These are phyloP conservation scores for Podospora conica DNA, from an alignment of 495 filamentous ascomycete species.

Conservation along the genomic window DNA sequence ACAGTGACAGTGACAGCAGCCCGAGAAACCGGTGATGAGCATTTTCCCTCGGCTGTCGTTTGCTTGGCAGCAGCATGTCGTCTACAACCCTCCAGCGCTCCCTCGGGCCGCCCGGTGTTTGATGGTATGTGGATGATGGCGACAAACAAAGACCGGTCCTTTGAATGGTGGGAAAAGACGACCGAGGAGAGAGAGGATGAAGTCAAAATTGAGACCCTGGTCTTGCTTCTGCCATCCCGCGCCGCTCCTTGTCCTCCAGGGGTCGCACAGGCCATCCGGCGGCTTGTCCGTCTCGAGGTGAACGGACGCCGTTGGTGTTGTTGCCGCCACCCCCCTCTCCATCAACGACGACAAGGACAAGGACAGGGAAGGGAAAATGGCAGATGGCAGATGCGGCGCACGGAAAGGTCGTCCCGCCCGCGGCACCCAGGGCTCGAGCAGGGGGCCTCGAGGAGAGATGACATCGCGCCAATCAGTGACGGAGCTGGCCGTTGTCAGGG, in stretches of 20 bases:
- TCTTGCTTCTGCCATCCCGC: background rate
- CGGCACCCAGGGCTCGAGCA: background rate
- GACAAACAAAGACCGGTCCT: background rate
- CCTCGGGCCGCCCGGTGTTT: background rate
- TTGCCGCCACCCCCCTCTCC: background rate
- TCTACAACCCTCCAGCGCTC: background rate
- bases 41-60: background rate
- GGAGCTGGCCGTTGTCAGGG: background rate
- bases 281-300: background rate
- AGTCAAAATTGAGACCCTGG: background rate
- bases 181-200: background rate
- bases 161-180: too few species aligned
- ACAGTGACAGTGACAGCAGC: background rate
- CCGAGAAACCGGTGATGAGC: background rate
- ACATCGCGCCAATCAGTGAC: background rate
- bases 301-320: background rate
- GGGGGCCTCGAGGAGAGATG: background rate
- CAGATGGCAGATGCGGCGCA: too few species aligned
- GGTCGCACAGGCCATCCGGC: background rate
- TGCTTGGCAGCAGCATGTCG: background rate
- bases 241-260: background rate
- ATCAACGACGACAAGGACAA: background rate
- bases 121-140: background rate
- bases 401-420: too few species aligned
- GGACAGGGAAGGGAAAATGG: background rate